Percentiles rank a stretch among this genome's conserved stretches.
phyloP scores from a whole-genome alignment of 768 basidiomycete species.

The Sporobolomyces phaffii region DNA sequence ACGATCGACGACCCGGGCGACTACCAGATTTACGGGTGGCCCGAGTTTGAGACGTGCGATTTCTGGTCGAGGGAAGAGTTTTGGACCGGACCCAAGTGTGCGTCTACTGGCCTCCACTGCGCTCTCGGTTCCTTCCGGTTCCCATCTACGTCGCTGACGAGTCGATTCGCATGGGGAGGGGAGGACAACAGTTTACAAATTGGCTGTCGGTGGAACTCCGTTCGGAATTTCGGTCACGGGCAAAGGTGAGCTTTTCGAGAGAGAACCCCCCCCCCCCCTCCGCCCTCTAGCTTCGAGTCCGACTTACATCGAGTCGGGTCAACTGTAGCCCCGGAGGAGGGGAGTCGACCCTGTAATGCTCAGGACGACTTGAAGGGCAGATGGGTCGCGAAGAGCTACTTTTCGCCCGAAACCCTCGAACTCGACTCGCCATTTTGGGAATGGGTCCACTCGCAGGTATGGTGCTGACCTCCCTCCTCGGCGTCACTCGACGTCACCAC shows the following conservation, averaged over 20 bases:
- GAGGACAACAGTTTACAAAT: conserved; percentile 14
- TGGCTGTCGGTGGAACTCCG: conserved; percentile 14
- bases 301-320: too few relatives aligned
- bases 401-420: conserved; percentile 3
- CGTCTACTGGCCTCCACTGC: too few relatives aligned
- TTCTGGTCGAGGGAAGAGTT: conserved; percentile 3
- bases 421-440: not conserved
- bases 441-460: conserved; percentile 20
- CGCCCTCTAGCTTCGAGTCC: too few relatives aligned
- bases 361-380: conserved; percentile 2
- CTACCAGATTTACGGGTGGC: conserved; percentile 18
- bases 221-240: not conserved
- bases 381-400: conserved; percentile 14
- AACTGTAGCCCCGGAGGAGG: not conserved
- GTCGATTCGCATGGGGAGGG: too few relatives aligned
- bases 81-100: conserved; percentile 2
- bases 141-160: too few relatives aligned
- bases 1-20: conserved; percentile 10
- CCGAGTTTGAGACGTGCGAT: conserved; percentile 20
- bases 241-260: not conserved
- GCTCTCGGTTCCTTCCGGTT: too few relatives aligned
- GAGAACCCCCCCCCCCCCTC: too few relatives aligned
- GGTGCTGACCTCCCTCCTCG: not conserved
- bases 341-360: not conserved
- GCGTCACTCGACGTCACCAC: not conserved